Conservation (phyloP, 2,329 filamentous ascomycete genomes). For the Colletotrichum liriopes region DNA sequence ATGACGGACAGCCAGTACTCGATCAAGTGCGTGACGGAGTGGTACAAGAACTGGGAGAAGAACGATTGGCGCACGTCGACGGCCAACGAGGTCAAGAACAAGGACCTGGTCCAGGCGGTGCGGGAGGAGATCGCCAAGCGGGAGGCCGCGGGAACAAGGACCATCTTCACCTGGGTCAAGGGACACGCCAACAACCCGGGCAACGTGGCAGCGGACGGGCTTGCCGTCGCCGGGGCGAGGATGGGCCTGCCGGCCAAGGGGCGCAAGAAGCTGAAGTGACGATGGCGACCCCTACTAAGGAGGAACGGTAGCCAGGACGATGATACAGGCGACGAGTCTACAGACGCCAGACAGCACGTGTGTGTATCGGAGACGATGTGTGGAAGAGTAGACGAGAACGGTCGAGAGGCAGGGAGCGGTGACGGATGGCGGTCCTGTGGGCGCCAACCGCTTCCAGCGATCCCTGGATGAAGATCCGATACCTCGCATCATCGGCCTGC, state of each 20-base stretch:
- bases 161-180: constrained; percentile 90
- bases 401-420: neutral
- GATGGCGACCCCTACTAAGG: neutral
- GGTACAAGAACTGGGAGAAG: constrained; percentile 83
- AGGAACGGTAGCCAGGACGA: neutral
- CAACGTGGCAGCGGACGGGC: constrained; percentile 84
- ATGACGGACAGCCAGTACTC: constrained; percentile 92
- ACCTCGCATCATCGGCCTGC: neutral
- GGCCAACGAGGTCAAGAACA: constrained; percentile 85
- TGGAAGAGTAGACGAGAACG: neutral
- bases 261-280: constrained; percentile 24
- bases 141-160: constrained; percentile 71
- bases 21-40: constrained; percentile 89
- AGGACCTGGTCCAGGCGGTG: constrained; percentile 80
- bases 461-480: neutral
- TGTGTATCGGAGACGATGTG: neutral
- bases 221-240: constrained; percentile 73
- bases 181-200: constrained; percentile 82
- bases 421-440: neutral
- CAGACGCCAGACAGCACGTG: neutral
- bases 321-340: neutral
- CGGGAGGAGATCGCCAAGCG: constrained; percentile 74
- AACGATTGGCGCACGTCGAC: constrained; percentile 84
- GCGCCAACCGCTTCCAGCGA: too few species aligned
- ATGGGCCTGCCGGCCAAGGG: constrained; percentile 42